These are phyloP conservation scores for Pistacia integerrima DNA, from an alignment of 345 rosid species.

Conservation along the genomic window DNA sequence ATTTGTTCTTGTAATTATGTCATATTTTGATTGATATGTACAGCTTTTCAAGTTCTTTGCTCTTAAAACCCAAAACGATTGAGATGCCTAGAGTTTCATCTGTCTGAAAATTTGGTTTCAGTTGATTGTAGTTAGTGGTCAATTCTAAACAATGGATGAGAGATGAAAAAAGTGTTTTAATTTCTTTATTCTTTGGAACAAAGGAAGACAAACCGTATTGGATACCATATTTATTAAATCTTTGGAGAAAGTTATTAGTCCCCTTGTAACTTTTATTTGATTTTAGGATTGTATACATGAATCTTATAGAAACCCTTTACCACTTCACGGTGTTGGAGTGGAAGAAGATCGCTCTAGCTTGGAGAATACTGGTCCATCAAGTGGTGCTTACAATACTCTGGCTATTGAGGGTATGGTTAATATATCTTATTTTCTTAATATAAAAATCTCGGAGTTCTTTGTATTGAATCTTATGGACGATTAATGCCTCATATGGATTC, in stretches of 20 bases:
- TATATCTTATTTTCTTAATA: background rate
- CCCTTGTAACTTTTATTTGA: background rate
- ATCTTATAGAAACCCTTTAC: conserved; percentile 66
- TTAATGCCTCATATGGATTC: background rate
- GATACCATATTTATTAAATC: conserved; percentile 4
- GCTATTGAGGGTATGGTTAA: conserved; percentile 56
- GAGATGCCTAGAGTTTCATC: background rate
- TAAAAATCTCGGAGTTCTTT: background rate
- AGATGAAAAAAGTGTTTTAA: background rate
- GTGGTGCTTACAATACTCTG: conserved; percentile 52
- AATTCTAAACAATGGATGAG: conserved; percentile 1
- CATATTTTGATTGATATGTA: too few relatives aligned
- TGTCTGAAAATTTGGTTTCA: background rate
- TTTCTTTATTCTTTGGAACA: background rate
- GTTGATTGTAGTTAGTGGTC: background rate
- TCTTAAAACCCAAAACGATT: background rate
- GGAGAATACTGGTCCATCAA: conserved; percentile 53
- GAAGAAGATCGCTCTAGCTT: conserved; percentile 66
- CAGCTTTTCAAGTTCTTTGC: too few relatives aligned
- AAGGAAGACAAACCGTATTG: background rate
- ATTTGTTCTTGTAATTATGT: too few relatives aligned
- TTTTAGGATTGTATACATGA: conserved; percentile 74
- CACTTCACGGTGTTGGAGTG: conserved; percentile 57
- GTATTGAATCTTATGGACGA: background rate
- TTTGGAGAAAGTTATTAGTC: background rate